Conservation (phyloP, 345 rosid species). For the Gossypium bickii region DNA sequence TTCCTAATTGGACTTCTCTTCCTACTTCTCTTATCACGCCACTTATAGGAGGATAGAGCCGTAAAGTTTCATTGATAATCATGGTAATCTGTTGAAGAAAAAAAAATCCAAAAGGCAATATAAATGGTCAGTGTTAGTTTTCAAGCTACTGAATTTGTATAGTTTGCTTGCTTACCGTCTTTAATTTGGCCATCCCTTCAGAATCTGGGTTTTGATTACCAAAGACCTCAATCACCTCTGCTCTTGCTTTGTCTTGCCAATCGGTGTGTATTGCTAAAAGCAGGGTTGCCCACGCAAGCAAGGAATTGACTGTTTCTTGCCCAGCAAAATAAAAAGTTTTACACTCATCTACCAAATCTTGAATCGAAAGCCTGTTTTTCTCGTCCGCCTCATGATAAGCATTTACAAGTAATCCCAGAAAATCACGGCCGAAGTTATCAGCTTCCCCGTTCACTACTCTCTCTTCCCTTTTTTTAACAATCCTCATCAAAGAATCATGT, state of each 20-base stretch:
- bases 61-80: neutral
- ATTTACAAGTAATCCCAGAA: neutral
- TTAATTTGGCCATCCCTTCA: neutral
- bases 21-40: neutral
- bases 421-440: neutral
- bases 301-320: neutral
- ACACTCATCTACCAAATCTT: neutral
- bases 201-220: neutral
- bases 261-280: neutral
- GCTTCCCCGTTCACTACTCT: neutral
- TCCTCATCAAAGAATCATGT: neutral
- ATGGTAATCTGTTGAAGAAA: neutral
- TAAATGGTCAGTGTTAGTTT: no score
- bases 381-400: neutral
- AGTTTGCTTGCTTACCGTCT: neutral
- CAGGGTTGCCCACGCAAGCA: neutral
- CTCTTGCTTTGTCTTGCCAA: neutral
- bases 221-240: neutral
- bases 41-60: neutral
- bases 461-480: neutral
- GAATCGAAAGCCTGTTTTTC: neutral
- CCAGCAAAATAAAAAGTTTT: neutral
- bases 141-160: no score
- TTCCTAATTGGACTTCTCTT: neutral
- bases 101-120: neutral